These are phyloP conservation scores for Verticillium isaacii DNA, from an alignment of 2,329 filamentous ascomycete species.

Conservation along the genomic window DNA sequence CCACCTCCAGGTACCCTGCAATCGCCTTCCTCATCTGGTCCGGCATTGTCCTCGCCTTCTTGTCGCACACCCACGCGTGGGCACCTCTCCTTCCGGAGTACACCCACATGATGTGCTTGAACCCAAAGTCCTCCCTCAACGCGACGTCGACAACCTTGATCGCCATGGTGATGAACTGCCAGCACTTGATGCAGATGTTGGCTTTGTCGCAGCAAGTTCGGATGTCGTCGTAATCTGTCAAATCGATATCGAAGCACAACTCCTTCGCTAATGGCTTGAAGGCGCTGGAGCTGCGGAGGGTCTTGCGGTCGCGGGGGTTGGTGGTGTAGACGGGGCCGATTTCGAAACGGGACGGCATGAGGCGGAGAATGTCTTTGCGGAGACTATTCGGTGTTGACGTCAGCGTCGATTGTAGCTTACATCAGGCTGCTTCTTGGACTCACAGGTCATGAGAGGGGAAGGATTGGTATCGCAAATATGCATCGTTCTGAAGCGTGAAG, in stretches of 20 bases:
- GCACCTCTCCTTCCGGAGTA: slow-evolving; percentile 95
- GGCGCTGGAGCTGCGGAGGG: slow-evolving; percentile 69
- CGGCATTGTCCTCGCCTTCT: slow-evolving; percentile 75
- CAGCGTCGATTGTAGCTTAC: neutral
- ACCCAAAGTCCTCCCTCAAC: slow-evolving; percentile 90
- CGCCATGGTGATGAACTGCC: slow-evolving; percentile 96
- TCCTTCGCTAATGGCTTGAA: slow-evolving; percentile 91
- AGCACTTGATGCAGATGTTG: slow-evolving; percentile 91
- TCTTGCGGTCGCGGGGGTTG: slow-evolving; percentile 91
- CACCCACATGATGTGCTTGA: slow-evolving; percentile 96
- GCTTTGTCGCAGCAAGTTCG: slow-evolving; percentile 92
- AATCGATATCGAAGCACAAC: slow-evolving; percentile 97
- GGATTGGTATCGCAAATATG: slow-evolving; percentile 86
- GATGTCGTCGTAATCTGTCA: slow-evolving; percentile 98
- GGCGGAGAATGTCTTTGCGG: slow-evolving; percentile 82
- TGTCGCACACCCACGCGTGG: slow-evolving; percentile 97
- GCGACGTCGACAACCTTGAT: slow-evolving; percentile 89
- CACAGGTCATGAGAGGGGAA: slow-evolving; percentile 51
- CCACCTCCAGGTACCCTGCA: slow-evolving; percentile 82
- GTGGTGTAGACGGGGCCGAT: slow-evolving; percentile 96
- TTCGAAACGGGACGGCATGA: slow-evolving; percentile 92
- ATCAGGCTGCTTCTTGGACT: slow-evolving; percentile 7
- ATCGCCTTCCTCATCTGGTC: slow-evolving; percentile 82
- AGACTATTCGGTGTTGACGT: slow-evolving; percentile 44
- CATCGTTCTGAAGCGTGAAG: slow-evolving; percentile 88